phyloP scores from a whole-genome alignment of 352 stramenopile species.

The Phytopythium litorale region DNA sequence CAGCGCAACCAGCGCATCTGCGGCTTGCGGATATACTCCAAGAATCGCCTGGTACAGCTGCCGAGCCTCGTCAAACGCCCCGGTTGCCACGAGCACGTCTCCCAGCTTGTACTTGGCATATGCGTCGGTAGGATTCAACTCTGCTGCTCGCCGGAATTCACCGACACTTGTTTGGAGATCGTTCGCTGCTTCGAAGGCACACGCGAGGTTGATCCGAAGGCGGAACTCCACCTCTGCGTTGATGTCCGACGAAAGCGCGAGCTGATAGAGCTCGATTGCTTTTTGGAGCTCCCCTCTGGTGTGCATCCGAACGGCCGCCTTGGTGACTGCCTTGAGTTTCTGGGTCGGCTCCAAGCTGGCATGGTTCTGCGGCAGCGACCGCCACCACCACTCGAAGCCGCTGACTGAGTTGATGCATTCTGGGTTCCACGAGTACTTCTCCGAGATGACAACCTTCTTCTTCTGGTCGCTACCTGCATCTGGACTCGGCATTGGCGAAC shows the following conservation, averaged over 20 bases:
- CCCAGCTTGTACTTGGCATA: conserved; percentile 68
- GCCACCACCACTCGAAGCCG: conserved; percentile 82
- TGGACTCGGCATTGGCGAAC: conserved; percentile 32
- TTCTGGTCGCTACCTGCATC: conserved; percentile 19
- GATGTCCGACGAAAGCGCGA: conserved; percentile 51
- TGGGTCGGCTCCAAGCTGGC: conserved; percentile 53
- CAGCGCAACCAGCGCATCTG: conserved; percentile 38
- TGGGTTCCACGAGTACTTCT: conserved; percentile 71
- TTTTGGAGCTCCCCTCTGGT: conserved; percentile 54
- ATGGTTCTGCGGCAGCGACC: conserved; percentile 63
- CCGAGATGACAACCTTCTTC: conserved; percentile 32
- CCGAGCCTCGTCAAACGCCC: conserved; percentile 37
- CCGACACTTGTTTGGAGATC: conserved; percentile 29
- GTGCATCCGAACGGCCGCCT: conserved; percentile 65
- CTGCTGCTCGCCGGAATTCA: conserved; percentile 41
- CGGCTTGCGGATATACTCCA: conserved; percentile 43
- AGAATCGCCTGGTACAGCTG: conserved; percentile 36
- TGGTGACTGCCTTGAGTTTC: conserved; percentile 80
- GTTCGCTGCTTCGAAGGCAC: conserved; percentile 43
- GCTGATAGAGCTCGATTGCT: conserved; percentile 66
- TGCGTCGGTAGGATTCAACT: conserved; percentile 35
- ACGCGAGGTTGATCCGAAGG: conserved; percentile 66
- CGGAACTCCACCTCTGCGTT: conserved; percentile 58
- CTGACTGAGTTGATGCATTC: conserved; percentile 75
- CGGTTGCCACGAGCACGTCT: conserved; percentile 28